Percentiles rank a stretch among this genome's conserved stretches.
These are phyloP conservation scores for Casuarina cunninghamiana DNA, from an alignment of 306 rosid species.

Conservation along the genomic window DNA sequence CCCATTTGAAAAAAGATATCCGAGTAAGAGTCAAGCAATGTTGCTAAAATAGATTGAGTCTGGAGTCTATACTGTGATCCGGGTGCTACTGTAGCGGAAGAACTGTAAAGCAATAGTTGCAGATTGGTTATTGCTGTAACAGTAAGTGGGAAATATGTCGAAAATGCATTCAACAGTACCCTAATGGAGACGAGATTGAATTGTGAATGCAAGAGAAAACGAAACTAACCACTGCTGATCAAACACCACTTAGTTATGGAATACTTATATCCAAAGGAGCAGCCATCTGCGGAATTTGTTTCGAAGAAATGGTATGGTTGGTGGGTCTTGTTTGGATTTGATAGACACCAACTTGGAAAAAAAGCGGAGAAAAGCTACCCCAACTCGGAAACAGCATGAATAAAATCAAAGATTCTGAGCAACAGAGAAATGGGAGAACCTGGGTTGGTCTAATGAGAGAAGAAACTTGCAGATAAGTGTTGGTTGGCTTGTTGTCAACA, in stretches of 20 bases:
- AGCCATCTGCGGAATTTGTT: not conserved
- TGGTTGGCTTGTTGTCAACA: not conserved
- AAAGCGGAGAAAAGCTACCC: not conserved
- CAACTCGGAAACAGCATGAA: not conserved
- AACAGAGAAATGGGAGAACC: not conserved
- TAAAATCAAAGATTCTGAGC: not conserved
- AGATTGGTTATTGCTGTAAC: not conserved
- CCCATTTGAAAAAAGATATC: constrained; percentile 5
- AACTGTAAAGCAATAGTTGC: not conserved
- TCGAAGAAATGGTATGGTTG: not conserved
- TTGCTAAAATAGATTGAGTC: not conserved
- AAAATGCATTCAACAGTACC: not conserved
- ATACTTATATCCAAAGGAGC: not conserved
- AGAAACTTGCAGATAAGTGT: not conserved
- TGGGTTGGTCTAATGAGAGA: not conserved
- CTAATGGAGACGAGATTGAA: not conserved
- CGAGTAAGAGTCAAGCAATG: not conserved
- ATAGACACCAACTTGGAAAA: not conserved
- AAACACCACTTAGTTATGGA: not conserved
- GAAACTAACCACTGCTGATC: not conserved
- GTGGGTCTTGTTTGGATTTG: not conserved
- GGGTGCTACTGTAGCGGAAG: not conserved
- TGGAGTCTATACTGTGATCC: not conserved
- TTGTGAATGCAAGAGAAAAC: not conserved
- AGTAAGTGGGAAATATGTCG: not conserved